Base-by-base conservation (phyloP, 2,329 filamentous ascomycete genomes). In the Emmonsiellopsis sp. region DNA sequence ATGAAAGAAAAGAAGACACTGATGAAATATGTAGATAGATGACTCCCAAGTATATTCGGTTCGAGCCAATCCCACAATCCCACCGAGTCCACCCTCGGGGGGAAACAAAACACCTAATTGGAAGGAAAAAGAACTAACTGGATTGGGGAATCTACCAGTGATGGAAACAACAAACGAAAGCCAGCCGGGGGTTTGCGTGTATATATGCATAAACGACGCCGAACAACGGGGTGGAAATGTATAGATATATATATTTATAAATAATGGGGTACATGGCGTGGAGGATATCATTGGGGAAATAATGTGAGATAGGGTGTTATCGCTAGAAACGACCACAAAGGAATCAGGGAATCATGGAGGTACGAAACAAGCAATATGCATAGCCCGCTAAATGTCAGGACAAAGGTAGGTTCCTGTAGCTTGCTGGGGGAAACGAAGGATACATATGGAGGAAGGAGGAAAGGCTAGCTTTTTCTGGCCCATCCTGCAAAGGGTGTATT, bases 391-490 rank as follows among this genome's bases (percentile, higher is more conserved):
- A 27, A 27, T 27, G 21, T 1, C 32, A 47, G n/a, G 5, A 39
- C 36, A 39, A 48, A 10, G 21, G 45, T 9, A 39, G 13, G 11
- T 21, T 49, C 34, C 37, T 39, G 34, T 31, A 39, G 10, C 34
- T 49, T 49, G 33, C 31, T n/a, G 8, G 11, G 34, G 11, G 10
- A 39, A 9, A 2, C 21, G 17, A 17, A 2, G 32, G 33, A 14
- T 3, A 21, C 37, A 39, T 37, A 32, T 39, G 46, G 46, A n/a
- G 7, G 14, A 27, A 13, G 13, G 46, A 6, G 5, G 33, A 4
- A 34, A 42, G 6, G 17, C n/a, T 49, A 63, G 50, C 61, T 67
- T 49, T 56, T 58, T 46, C 62, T 58, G n/a, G 59, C 54, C 36
- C 54, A 46, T 44, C 34, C 37, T 8, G 14, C 57, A 60, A 43